phyloP scores from a whole-genome alignment of 2,329 filamentous ascomycete species.

The Colletotrichum sp. region DNA sequence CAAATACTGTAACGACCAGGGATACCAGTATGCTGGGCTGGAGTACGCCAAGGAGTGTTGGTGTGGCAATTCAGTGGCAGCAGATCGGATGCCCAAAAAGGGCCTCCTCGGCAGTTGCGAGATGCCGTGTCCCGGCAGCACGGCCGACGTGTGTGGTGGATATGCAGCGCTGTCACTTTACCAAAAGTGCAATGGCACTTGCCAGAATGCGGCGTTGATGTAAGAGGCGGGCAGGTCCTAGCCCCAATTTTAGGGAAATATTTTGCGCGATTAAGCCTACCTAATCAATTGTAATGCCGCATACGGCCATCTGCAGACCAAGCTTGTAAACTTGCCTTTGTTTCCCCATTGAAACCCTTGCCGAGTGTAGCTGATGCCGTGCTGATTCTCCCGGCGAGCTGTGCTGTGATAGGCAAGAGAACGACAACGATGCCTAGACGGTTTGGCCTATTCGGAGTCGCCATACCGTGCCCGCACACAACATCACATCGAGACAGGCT shows the following conservation, averaged over 20 bases:
- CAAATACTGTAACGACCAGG: slow-evolving; percentile 31
- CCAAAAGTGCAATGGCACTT: slow-evolving; percentile 34
- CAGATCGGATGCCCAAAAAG: slow-evolving; percentile 32
- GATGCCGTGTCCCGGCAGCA: slow-evolving; percentile 21
- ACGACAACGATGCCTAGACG: neutral
- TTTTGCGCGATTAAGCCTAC: neutral
- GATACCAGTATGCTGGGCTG: slow-evolving; percentile 36
- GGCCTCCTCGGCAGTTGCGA: slow-evolving; percentile 48
- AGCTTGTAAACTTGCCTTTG: neutral
- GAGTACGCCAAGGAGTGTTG: slow-evolving; percentile 44
- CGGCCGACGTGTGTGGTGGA: slow-evolving; percentile 24
- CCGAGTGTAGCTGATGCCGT: neutral
- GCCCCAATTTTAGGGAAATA: neutral
- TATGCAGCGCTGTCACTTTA: slow-evolving; percentile 37
- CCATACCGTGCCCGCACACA: neutral
- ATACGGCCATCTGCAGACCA: neutral
- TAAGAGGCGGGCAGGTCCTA: neutral
- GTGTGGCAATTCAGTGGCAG: slow-evolving; percentile 34
- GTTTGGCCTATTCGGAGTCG: neutral
- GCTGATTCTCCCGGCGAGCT: neutral
- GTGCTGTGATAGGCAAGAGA: neutral
- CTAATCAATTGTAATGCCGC: neutral
- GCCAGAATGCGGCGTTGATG: slow-evolving; percentile 25
- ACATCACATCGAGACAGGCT: neutral
- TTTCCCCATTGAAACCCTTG: neutral